Percentiles rank a stretch among this genome's conserved stretches.
These are phyloP conservation scores for Capsicum baccatum DNA, from an alignment of 257 asterid genomes.

Conservation along the genomic window DNA sequence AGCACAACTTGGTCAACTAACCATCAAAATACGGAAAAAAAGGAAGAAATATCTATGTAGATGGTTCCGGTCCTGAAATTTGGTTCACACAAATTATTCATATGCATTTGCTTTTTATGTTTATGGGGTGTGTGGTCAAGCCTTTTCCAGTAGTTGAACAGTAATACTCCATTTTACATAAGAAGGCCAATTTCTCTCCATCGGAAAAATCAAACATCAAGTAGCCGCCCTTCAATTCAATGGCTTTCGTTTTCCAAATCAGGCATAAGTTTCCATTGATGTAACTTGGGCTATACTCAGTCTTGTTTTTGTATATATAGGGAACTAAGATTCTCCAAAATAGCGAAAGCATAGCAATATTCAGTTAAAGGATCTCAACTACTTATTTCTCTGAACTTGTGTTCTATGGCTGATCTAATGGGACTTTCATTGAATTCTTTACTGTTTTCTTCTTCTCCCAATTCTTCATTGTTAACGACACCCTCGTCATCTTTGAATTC, in stretches of 20 bases:
- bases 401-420: slow-evolving; percentile 66
- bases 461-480: slow-evolving; percentile 50
- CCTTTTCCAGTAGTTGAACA: neutral
- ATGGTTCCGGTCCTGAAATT: slow-evolving; percentile 22
- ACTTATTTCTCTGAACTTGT: neutral
- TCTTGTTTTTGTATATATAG: neutral
- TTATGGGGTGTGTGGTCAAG: neutral
- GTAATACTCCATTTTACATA: slow-evolving; percentile 19
- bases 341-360: neutral
- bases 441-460: slow-evolving; percentile 40
- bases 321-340: neutral
- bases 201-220: slow-evolving; percentile 29
- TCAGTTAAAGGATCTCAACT: neutral
- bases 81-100: slow-evolving; percentile 48
- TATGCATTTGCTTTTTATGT: neutral
- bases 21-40: no score
- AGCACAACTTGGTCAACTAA: no score
- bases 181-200: slow-evolving; percentile 16
- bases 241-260: slow-evolving; percentile 33
- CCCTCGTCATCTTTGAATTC: slow-evolving; percentile 56
- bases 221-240: slow-evolving; percentile 24
- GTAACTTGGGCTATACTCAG: neutral
- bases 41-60: neutral
- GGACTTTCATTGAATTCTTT: slow-evolving; percentile 53
- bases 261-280: slow-evolving; percentile 13